These are phyloP conservation scores for Macaranga tanarius DNA, from an alignment of 441 rosid genomes.

Conservation along the genomic window DNA sequence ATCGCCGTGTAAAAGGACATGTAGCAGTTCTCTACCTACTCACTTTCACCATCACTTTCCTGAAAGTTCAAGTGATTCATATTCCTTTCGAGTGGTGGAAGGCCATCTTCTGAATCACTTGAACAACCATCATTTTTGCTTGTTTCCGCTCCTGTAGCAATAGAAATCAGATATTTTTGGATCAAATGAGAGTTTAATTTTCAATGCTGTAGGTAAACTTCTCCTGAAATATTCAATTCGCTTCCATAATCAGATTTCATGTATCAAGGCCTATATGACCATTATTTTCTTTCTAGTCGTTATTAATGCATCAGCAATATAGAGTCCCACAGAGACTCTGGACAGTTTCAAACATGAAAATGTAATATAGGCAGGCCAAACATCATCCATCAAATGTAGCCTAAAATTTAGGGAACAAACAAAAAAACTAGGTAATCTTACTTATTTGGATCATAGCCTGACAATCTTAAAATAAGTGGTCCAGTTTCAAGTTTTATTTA, in stretches of 20 bases:
- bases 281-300: too few relatives aligned
- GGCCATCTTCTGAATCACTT: slow-evolving; percentile 68
- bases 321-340: background rate
- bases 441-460: background rate
- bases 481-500: background rate
- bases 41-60: slow-evolving; percentile 62
- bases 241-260: background rate
- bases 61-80: slow-evolving; percentile 61
- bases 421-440: background rate
- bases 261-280: background rate
- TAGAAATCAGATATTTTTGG: slow-evolving; percentile 5
- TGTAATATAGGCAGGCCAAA: background rate
- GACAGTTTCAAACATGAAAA: background rate
- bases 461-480: background rate
- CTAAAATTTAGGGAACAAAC: background rate
- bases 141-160: slow-evolving; percentile 24
- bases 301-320: too few relatives aligned
- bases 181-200: background rate
- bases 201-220: background rate
- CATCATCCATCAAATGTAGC: background rate
- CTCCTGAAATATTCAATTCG: background rate
- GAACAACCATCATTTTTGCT: slow-evolving; percentile 42
- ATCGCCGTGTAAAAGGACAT: too few relatives aligned
- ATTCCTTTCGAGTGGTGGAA: slow-evolving; percentile 88
- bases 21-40: slow-evolving; percentile 26